A percentile compares a stretch with the other conserved stretches of the same genome.
Conservation (phyloP, 768 basidiomycete genomes). For the Podaxis sp. region DNA sequence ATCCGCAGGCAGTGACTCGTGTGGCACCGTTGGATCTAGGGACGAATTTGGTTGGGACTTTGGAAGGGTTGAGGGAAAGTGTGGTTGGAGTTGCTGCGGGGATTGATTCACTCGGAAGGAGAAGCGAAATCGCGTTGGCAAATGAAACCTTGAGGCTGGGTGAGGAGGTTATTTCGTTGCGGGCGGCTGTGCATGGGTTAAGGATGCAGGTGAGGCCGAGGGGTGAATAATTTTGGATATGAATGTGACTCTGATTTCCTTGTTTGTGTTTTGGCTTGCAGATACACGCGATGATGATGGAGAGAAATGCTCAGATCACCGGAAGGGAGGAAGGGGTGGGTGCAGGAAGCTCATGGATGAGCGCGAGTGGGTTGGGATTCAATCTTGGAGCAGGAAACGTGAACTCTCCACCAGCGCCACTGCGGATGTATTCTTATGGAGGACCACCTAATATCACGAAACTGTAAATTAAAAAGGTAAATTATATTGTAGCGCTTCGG, state of each 20-base stretch:
- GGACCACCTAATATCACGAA: constrained; percentile 20
- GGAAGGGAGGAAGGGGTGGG: constrained; percentile 35
- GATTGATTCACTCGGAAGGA: constrained; percentile 16
- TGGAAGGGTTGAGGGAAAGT: constrained; percentile 18
- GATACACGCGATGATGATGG: constrained; percentile 71
- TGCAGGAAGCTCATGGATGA: constrained; percentile 17
- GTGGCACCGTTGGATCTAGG: constrained; percentile 14
- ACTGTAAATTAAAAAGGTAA: constrained; percentile 13
- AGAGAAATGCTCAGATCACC: constrained; percentile 61
- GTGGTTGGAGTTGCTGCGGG: constrained; percentile 15
- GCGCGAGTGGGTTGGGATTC: constrained; percentile 10
- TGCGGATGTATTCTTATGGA: constrained; percentile 15
- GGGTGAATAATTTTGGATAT: background rate
- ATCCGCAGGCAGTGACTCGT: constrained; percentile 8
- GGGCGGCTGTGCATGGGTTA: constrained; percentile 70
- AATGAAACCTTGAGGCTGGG: constrained; percentile 72
- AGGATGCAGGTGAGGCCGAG: constrained; percentile 67
- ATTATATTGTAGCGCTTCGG: background rate
- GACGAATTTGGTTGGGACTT: constrained; percentile 13
- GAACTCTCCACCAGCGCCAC: constrained; percentile 13
- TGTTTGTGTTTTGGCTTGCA: background rate
- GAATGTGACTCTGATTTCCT: background rate
- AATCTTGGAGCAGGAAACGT: background rate
- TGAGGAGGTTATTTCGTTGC: constrained; percentile 71
- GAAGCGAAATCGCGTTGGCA: constrained; percentile 19